Evolutionary conservation across 352 stramenopile genomes (phyloP).

Genomic region (Phytophthora quininea): DNA sequence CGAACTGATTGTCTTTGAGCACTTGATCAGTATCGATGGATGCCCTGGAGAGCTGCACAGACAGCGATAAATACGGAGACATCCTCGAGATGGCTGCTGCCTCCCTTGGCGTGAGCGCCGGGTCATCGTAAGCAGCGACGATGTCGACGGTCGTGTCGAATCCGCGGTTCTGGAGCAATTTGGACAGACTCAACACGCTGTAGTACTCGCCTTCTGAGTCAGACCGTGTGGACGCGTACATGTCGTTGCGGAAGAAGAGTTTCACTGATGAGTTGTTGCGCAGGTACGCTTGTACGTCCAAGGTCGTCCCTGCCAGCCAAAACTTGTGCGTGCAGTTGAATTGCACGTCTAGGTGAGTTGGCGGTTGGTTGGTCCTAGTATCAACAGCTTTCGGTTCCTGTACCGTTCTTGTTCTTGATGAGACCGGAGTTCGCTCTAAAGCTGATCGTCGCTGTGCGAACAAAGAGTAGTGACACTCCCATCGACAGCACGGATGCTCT

Average conservation of each 20-base stretch:
- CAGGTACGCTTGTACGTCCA: slow-evolving; percentile 43
- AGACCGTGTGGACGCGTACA: slow-evolving; percentile 69
- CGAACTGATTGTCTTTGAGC: slow-evolving; percentile 43
- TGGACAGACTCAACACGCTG: slow-evolving; percentile 42
- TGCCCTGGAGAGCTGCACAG: slow-evolving; percentile 45
- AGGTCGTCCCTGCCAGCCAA: slow-evolving; percentile 44
- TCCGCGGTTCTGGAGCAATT: slow-evolving; percentile 33
- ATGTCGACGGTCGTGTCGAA: slow-evolving; percentile 68
- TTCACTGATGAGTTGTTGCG: slow-evolving; percentile 34
- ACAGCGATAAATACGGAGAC: slow-evolving; percentile 61
- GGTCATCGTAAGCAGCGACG: slow-evolving; percentile 25
- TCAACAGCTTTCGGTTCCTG: neutral
- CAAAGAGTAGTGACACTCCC: slow-evolving; percentile 77
- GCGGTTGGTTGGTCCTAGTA: slow-evolving; percentile 5
- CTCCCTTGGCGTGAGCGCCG: slow-evolving; percentile 63
- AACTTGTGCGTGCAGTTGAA: slow-evolving; percentile 77
- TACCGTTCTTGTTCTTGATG: slow-evolving; percentile 6
- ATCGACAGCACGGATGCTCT: slow-evolving; percentile 63
- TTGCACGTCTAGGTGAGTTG: slow-evolving; percentile 31
- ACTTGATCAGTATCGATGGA: slow-evolving; percentile 44
- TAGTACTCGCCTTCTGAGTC: slow-evolving; percentile 53
- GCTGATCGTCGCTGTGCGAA: slow-evolving; percentile 62
- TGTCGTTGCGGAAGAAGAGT: slow-evolving; percentile 70
- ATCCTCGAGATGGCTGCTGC: slow-evolving; percentile 40
- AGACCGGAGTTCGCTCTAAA: slow-evolving; percentile 39